These are phyloP conservation scores for Parasarocladium wereldwijsianum DNA, from an alignment of 2,329 filamentous ascomycete species.

Conservation along the genomic window DNA sequence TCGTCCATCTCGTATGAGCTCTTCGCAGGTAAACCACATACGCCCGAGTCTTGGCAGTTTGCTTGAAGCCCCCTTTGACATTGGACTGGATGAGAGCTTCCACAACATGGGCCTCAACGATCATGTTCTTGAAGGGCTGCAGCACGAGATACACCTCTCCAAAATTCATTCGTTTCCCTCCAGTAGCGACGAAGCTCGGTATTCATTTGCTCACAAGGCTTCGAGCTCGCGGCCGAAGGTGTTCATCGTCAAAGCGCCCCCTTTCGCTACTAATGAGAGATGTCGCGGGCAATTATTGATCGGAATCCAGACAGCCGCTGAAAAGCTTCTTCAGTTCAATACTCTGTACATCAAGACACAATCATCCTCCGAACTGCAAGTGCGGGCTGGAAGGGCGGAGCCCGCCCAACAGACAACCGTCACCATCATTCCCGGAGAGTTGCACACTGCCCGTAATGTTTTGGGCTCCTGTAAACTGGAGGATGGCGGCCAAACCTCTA, in stretches of 20 bases:
- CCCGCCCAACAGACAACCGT: conserved; percentile 2
- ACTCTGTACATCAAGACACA: conserved; percentile 39
- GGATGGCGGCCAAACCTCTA: conserved; percentile 52
- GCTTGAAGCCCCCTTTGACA: conserved; percentile 54
- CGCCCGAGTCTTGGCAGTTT: conserved; percentile 44
- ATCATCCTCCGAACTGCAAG: not conserved
- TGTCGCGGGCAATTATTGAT: conserved; percentile 43
- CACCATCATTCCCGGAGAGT: conserved; percentile 22
- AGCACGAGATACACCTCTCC: conserved; percentile 56
- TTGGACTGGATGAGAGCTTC: conserved; percentile 56
- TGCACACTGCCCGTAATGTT: conserved; percentile 49
- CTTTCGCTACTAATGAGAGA: conserved; percentile 36
- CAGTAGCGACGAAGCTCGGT: conserved; percentile 45
- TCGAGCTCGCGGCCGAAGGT: conserved; percentile 43
- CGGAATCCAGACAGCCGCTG: conserved; percentile 54
- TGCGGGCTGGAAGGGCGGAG: not conserved
- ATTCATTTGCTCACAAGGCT: conserved; percentile 38
- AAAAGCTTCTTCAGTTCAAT: conserved; percentile 53
- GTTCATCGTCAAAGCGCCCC: conserved; percentile 50
- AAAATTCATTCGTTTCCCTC: conserved; percentile 55
- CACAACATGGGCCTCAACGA: conserved; percentile 60
- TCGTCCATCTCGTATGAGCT: conserved; percentile 22
- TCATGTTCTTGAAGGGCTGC: conserved; percentile 54
- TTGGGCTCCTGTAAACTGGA: conserved; percentile 58
- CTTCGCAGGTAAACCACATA: conserved; percentile 29